A percentile compares a stretch with the other conserved stretches of the same genome.
These are phyloP conservation scores for Populus nigra DNA, from an alignment of 345 rosid species.

Conservation along the genomic window DNA sequence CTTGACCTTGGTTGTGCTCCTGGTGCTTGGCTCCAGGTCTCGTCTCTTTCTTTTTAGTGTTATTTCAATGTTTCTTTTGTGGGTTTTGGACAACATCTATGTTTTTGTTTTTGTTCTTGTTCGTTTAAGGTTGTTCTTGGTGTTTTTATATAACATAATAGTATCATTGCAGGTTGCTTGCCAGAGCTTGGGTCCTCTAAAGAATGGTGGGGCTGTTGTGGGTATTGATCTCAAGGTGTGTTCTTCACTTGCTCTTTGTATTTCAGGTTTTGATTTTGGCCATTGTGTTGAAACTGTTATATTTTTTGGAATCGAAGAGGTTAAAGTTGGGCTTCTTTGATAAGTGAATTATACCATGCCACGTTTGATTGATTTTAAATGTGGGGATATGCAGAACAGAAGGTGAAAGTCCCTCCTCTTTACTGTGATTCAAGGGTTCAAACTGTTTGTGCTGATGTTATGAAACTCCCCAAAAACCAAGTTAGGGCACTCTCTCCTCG, in stretches of 20 bases:
- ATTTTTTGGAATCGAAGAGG: neutral
- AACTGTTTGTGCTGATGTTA: constrained; percentile 73
- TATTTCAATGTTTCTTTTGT: neutral
- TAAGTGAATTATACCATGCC: neutral
- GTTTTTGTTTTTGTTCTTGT: too few species aligned
- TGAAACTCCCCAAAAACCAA: constrained; percentile 55
- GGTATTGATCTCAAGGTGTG: constrained; percentile 91
- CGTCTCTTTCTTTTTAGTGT: neutral
- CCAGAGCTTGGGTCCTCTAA: constrained; percentile 78
- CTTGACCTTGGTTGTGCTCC: constrained; percentile 98
- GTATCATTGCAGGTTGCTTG: constrained; percentile 73
- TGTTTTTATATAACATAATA: neutral
- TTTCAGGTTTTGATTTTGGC: neutral
- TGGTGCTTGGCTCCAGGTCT: constrained; percentile 99
- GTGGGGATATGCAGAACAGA: constrained; percentile 67
- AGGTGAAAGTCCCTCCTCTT: constrained; percentile 82
- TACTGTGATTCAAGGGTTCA: constrained; percentile 80
- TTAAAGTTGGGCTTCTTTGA: neutral
- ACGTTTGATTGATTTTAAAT: constrained; percentile 21
- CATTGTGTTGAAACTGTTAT: neutral
- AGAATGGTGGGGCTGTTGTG: constrained; percentile 75
- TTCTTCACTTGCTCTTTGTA: neutral
- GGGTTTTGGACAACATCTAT: neutral
- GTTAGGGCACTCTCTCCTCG: constrained; percentile 65
- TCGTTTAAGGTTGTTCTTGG: neutral